phyloP scores from a whole-genome alignment of 768 basidiomycete species.

The Tulasnella calospora region DNA sequence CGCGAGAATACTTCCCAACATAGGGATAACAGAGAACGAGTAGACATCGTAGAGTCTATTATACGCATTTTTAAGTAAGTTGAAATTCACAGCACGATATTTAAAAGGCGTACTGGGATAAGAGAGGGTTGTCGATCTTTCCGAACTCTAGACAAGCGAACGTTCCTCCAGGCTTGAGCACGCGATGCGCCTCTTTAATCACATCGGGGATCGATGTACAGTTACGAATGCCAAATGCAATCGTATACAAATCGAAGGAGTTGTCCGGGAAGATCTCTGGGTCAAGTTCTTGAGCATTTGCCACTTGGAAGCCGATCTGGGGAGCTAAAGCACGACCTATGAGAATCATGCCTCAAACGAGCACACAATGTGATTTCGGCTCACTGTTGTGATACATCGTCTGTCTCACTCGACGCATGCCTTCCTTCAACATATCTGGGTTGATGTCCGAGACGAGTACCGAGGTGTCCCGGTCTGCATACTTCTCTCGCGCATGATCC shows the following conservation, averaged over 20 bases:
- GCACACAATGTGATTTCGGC: constrained; percentile 35
- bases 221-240: constrained; percentile 97
- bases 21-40: constrained; percentile 91
- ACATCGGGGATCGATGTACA: constrained; percentile 90
- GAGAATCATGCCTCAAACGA: background rate
- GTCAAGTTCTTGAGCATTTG: constrained; percentile 82
- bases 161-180: constrained; percentile 91
- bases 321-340: constrained; percentile 53
- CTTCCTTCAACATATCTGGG: constrained; percentile 90
- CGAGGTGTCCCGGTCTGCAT: constrained; percentile 81
- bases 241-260: constrained; percentile 93
- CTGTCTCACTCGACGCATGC: constrained; percentile 82
- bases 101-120: constrained; percentile 55
- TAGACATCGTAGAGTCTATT: constrained; percentile 86
- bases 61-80: constrained; percentile 8
- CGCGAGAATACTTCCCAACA: constrained; percentile 93
- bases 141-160: constrained; percentile 97
- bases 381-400: constrained; percentile 98
- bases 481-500: constrained; percentile 82
- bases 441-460: constrained; percentile 95
- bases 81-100: background rate
- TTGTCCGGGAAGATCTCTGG: constrained; percentile 64
- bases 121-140: constrained; percentile 79
- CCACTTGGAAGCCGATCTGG: constrained; percentile 87
- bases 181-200: constrained; percentile 82